Evolutionary conservation across 1,284 basidiomycete species (phyloP), one percentile per base, ranked within the genome.

Genomic region (Pseudozyma thailandica): DNA sequence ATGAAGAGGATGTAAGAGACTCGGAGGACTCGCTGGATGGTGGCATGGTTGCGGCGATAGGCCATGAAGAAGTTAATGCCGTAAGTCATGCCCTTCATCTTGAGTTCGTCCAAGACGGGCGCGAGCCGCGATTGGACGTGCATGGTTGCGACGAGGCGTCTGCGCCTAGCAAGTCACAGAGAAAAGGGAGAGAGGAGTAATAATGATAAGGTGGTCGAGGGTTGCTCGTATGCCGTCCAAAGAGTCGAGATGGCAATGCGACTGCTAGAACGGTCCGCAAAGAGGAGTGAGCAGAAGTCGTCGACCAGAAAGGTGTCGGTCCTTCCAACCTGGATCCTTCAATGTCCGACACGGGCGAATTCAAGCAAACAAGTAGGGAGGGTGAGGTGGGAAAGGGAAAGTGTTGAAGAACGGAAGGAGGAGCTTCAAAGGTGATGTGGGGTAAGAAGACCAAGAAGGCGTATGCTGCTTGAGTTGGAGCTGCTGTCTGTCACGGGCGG

Each of bases 61-160:
- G 68, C 69, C 52, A 74, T 60, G 46, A 63, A 65, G 25, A 65
- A 75, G 31, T 56, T 49, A 37, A 75, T 59, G 26, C 63, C 71
- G 48, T 73, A 62, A 38, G 59, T 77, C 58, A 80, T 60, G 28
- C 63, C 65, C 33, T 66, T 56, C 60, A 72, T 62, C 53, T 78
- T 78, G 44, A 72, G 69, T 35, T 71, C 63, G 60, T 81, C 75
- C 50, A 72, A 21, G 21, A 54, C 18, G 13, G 69, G 65, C 39
- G 50, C 42, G 4, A 81, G 66, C 31, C 77, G 64, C 18, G 78
- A 80, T 44, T 78, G 79, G 30, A 74, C 60, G 28, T 75, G 77
- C 79, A 81, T 81, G 2, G 4, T 72, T 44, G 47, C 15, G 8
- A 25, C 7, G 8, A n/a, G 25, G 51, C 33, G 41, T 23, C 12